Evolutionary conservation across 2,329 filamentous ascomycete species (phyloP), one percentile per base, ranked within the genome.

Genomic region (Ceratocystis colombiana): DNA sequence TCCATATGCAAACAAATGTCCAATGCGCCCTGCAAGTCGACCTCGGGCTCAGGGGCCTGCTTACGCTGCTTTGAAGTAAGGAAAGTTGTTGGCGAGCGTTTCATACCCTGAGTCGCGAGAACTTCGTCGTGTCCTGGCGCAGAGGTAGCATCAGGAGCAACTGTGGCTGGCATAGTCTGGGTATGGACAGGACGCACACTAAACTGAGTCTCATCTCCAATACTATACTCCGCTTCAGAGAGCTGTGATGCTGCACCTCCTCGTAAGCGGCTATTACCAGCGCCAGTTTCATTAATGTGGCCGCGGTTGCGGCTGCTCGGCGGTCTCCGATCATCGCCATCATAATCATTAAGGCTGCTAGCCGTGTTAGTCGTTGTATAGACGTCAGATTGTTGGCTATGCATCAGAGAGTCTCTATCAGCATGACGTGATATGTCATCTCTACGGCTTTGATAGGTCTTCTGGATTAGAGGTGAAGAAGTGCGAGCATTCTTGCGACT

Each of bases 1-100:
- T 99, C 94, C 69, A 96, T 85, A 71, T 96, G 96, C 55, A 99
- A 76, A 63, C 85, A 88, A 45, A 99, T 87, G 70, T 96, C 91
- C 8, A 99, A 78, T 0, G 90, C 91, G 37, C 88, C 88, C 73
- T 94, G 84, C 0, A 96, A 79, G 72, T 96, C 85, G 68, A 97
- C 83, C 8, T 83, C 80, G 55, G 79, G 79, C 20, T 78, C 78
- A 50, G 80, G 78, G 1, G 79, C 80, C 55, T 59, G 55, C 71
- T 79, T 81, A 70, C 81, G 77, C 70, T 87, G 80, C 72, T 86
- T 89, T 1, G 78, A 75, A 28, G 83, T 85, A 50, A 41, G 37
- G 37, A 90, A 75, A 15, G 84, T 86, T 0, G 88, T 91, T 1
- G 88, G 87, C 4, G 85, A 86, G 53, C 88, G 85, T 70, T 85